Evolutionary conservation across 306 rosid species (phyloP).

Genomic region (Lathyrus oleraceus): DNA sequence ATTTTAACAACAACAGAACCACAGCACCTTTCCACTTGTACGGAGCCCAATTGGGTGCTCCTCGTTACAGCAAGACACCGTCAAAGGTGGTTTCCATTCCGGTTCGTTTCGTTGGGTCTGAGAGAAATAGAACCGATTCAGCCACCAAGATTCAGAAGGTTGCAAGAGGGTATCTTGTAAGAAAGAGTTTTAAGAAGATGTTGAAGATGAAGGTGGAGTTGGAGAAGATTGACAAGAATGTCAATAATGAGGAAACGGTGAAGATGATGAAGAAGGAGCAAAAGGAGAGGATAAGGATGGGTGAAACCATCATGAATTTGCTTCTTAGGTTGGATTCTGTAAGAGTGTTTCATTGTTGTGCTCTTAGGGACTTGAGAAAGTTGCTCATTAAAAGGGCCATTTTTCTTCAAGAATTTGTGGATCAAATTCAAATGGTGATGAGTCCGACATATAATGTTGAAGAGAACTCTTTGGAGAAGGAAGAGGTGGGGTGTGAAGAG

Average conservation of each 20-base stretch:
- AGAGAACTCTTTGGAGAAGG: not conserved
- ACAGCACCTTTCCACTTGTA: not conserved
- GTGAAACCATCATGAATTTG: constrained; percentile 67
- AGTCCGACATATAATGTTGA: not conserved
- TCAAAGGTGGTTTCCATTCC: constrained; percentile 65
- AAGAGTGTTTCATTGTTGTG: constrained; percentile 43
- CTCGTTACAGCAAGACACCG: constrained; percentile 30
- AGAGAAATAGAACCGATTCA: constrained; percentile 29
- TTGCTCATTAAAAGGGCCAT: constrained; percentile 53
- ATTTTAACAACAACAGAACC: constrained; percentile 38
- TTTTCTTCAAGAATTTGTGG: no score
- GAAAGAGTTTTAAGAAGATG: constrained; percentile 61
- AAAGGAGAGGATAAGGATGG: constrained; percentile 56
- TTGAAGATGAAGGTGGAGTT: constrained; percentile 47
- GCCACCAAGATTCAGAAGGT: constrained; percentile 65
- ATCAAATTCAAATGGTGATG: constrained; percentile 37
- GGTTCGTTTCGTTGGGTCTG: constrained; percentile 47
- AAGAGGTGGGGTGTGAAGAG: not conserved
- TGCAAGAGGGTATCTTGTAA: constrained; percentile 60
- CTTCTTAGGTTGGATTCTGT: constrained; percentile 65
- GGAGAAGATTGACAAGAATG: constrained; percentile 41
- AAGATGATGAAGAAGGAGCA: constrained; percentile 44
- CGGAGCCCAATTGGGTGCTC: constrained; percentile 34
- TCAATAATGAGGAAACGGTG: constrained; percentile 26
- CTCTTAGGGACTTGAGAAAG: constrained; percentile 62